Evolutionary conservation across 2,329 filamentous ascomycete genomes (phyloP), one percentile per base, ranked within the genome.

Genomic region (Thielaviopsis populi): DNA sequence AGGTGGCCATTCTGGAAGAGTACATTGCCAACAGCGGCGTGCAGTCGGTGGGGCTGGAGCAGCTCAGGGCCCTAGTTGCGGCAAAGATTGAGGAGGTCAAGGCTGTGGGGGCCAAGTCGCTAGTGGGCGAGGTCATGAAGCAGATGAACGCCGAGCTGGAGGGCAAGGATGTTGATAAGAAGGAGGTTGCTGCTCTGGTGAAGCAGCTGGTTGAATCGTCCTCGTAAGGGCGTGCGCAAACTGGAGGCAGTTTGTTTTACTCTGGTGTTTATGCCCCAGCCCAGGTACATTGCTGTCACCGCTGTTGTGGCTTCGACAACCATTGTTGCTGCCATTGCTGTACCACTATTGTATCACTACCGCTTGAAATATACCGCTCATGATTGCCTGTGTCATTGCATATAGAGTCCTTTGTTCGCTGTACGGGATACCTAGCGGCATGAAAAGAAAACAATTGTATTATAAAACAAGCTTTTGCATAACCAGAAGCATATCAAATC

Each of bases 101-200:
- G 69, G 79, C 77, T 42, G 70, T 69, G 2, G 72, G 70, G 8
- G 70, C 69, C 59, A 82, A 83, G 71, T 70, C 76, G 15, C 72
- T 78, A 59, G 73, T 84, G 67, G 84, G 85, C 3, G 78, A 82
- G 64, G 78, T 86, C 10, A 81, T 90, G 79, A 87, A 83, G 76
- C 78, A 75, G 67, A 72, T 87, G 11, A 73, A 82, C 62, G 74
- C 75, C 3, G 74, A 75, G 33, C 73, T 88, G 33, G 81, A 84
- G 65, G 86, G 82, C 42, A 85, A 84, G 73, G 78, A 81, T 46
- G 79, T 88, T 42, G 82, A 89, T 70, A 83, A 79, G 73, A 79
- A 78, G 62, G 78, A 81, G 68, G 74, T 91, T 59, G 80, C 79
- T 3, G 80, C 75, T 69, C 73, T 85, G 68, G 82, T 88, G 60